Conservation (phyloP, 2,329 filamentous ascomycete species). For the Magnaporthales sp. region DNA sequence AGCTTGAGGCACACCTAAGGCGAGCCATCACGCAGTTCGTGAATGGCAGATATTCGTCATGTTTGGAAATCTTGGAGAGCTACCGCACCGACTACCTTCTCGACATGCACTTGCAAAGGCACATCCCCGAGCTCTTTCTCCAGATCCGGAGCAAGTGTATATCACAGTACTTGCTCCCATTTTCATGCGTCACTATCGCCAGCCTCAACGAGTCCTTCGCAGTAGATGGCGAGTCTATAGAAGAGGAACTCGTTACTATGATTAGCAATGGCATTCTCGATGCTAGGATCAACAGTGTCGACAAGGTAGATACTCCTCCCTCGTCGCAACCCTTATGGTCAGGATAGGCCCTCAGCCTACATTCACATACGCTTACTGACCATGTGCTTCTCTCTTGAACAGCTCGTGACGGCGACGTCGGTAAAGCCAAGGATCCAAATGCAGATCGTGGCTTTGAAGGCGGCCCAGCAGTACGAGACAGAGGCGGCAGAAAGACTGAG, state of each 20-base stretch:
- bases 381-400: constrained; percentile 2
- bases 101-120: constrained; percentile 74
- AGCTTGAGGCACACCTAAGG: constrained; percentile 88
- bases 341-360: neutral
- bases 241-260: constrained; percentile 68
- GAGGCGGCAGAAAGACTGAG: constrained; percentile 70
- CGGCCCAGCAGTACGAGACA: constrained; percentile 62
- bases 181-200: constrained; percentile 74
- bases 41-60: constrained; percentile 79
- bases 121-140: constrained; percentile 62
- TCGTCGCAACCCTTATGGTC: neutral
- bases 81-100: constrained; percentile 83
- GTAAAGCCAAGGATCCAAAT: constrained; percentile 58
- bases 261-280: constrained; percentile 65
- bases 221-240: constrained; percentile 50
- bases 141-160: constrained; percentile 85
- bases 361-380: neutral
- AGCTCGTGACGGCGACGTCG: constrained; percentile 66
- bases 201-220: constrained; percentile 74
- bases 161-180: constrained; percentile 84
- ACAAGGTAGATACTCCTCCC: constrained; percentile 40
- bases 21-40: constrained; percentile 86
- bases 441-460: constrained; percentile 60
- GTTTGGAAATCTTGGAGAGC: constrained; percentile 71
- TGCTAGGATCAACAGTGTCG: constrained; percentile 77